phyloP scores from a whole-genome alignment of 192 early-diverging fungal genomes.

The Coemansia sp. region DNA sequence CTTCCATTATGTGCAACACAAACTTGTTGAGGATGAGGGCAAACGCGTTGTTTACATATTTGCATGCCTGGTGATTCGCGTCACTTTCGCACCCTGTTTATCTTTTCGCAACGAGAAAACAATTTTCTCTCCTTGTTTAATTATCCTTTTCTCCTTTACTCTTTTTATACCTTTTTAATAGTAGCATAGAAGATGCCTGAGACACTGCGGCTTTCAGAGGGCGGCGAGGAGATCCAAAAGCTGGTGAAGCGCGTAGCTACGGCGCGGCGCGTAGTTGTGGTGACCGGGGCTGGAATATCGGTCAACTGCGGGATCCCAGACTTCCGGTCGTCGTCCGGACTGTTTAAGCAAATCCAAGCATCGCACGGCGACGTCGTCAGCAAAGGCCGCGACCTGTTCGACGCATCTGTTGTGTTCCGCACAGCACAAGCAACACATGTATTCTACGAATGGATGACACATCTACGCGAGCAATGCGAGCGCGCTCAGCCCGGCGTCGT shows the following conservation, averaged over 20 bases:
- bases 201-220: conserved; percentile 22
- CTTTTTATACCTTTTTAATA: background rate
- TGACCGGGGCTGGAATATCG: conserved; percentile 89
- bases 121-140: background rate
- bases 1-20: no score
- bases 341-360: conserved; percentile 76
- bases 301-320: conserved; percentile 97
- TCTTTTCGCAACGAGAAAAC: background rate
- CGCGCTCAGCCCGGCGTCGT: conserved; percentile 75
- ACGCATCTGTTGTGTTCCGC: conserved; percentile 78
- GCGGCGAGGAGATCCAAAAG: conserved; percentile 8
- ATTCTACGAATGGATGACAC: conserved; percentile 78
- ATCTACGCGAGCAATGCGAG: conserved; percentile 70
- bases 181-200: conserved; percentile 25
- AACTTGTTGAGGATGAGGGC: no score
- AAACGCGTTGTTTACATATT: no score
- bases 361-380: conserved; percentile 67
- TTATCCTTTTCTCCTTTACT: background rate
- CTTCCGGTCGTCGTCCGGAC: conserved; percentile 90
- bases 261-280: conserved; percentile 38
- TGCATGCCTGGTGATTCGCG: no score
- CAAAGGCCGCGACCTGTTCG: conserved; percentile 90
- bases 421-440: conserved; percentile 60
- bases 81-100: no score
- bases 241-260: conserved; percentile 41